These are phyloP conservation scores for Sideroxylon spinosum DNA, from an alignment of 179 eudicot species.

Conservation along the genomic window DNA sequence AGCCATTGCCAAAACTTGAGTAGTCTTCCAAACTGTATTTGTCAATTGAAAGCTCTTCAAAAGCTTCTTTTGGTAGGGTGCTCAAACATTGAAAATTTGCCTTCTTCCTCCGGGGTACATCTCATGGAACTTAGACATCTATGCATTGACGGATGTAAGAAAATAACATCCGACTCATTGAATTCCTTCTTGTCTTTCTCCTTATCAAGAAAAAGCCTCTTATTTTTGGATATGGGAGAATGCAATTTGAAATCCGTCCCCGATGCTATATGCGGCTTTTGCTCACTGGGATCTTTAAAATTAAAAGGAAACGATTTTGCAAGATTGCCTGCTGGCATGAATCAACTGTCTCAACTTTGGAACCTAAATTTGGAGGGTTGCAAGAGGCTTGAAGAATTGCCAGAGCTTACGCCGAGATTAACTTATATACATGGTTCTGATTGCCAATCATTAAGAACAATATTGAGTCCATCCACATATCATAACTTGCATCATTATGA, in stretches of 20 bases:
- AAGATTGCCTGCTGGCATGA: constrained; percentile 5
- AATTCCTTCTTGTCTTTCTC: neutral
- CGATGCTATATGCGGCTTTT: neutral
- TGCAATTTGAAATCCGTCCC: neutral
- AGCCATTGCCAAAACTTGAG: neutral
- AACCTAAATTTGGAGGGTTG: neutral
- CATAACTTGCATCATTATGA: too few species aligned
- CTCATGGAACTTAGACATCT: neutral
- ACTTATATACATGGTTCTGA: neutral
- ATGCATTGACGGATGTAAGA: neutral
- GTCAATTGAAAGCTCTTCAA: neutral
- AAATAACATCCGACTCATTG: neutral
- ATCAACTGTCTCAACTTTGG: constrained; percentile 9
- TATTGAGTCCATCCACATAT: too few species aligned
- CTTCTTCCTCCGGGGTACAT: neutral
- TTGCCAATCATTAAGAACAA: neutral
- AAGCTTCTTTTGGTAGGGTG: neutral
- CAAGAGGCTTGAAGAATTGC: constrained; percentile 4
- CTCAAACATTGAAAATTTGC: neutral
- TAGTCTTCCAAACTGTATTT: neutral
- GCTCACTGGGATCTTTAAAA: neutral
- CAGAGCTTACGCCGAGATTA: neutral
- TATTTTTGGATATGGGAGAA: neutral
- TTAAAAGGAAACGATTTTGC: neutral
- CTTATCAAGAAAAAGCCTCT: neutral